These are phyloP conservation scores for Dorcoceras hygrometricum DNA, from an alignment of 257 asterid species.

Conservation along the genomic window DNA sequence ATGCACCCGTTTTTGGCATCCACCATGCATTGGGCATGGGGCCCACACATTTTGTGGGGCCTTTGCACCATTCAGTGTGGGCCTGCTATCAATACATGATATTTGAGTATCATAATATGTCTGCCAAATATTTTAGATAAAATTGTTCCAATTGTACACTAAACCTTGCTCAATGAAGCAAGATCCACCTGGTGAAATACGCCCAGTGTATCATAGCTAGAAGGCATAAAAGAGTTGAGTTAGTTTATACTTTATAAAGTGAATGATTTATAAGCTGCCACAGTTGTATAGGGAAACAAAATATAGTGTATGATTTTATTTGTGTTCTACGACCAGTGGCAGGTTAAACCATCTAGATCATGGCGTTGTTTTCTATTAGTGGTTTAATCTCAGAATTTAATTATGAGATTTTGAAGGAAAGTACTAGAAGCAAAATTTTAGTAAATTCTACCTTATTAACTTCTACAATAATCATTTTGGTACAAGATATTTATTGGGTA, in stretches of 20 bases:
- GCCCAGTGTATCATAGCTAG: too few species aligned
- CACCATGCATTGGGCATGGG: too few species aligned
- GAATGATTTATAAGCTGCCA: background rate
- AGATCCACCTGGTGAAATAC: too few species aligned
- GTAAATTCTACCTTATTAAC: constrained; percentile 2
- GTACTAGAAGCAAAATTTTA: constrained; percentile 4
- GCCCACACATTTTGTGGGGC: too few species aligned
- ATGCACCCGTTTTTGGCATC: too few species aligned
- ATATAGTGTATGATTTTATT: background rate
- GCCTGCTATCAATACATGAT: too few species aligned
- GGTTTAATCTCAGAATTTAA: constrained; percentile 12
- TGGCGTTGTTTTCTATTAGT: constrained; percentile 13
- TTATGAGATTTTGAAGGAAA: constrained; percentile 5
- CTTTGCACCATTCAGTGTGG: too few species aligned
- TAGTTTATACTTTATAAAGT: constrained; percentile 12
- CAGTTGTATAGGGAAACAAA: background rate
- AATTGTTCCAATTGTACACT: too few species aligned
- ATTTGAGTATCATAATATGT: too few species aligned
- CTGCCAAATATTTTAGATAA: too few species aligned
- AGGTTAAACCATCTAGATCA: constrained; percentile 3
- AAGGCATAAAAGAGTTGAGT: too few species aligned
- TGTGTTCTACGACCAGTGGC: background rate
- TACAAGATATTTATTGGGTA: constrained; percentile 15
- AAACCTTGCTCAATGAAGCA: too few species aligned
- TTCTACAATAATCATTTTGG: constrained; percentile 1